Evolutionary conservation across 2,329 filamentous ascomycete species (phyloP).

Genomic region (Trichoderma asperellum): DNA sequence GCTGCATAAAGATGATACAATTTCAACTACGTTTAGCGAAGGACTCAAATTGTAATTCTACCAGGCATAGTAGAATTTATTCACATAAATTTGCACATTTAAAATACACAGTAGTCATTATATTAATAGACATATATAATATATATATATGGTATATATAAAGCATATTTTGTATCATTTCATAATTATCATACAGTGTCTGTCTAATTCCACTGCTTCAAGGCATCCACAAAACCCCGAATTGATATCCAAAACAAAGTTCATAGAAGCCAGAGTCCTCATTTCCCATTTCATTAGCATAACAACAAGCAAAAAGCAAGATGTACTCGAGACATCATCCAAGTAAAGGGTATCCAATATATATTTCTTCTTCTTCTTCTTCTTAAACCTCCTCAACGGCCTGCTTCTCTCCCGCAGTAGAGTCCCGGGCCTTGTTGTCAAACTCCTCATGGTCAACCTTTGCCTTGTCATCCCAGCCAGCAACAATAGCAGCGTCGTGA

Average conservation of each 20-base stretch:
- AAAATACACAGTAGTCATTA: background rate
- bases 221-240: background rate
- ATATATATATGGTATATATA: background rate
- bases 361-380: no score
- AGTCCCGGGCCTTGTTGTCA: conserved; percentile 18
- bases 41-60: no score
- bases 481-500: conserved; percentile 52
- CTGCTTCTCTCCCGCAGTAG: conserved; percentile 15
- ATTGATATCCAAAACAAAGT: no score
- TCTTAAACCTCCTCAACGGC: conserved; percentile 20
- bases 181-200: conserved; percentile 2
- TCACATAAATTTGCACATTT: no score
- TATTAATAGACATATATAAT: background rate
- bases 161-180: background rate
- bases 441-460: conserved; percentile 18
- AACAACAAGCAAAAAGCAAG: background rate
- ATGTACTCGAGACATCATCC: background rate
- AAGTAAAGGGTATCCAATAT: conserved; percentile 7
- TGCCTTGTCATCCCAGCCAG: conserved; percentile 43
- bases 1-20: no score
- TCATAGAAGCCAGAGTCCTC: background rate
- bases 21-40: no score
- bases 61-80: no score
- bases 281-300: background rate
- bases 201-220: background rate